Percentiles rank a stretch among this genome's conserved stretches.
These are phyloP conservation scores for Bothia castanella DNA, from an alignment of 1,284 basidiomycete species.

Conservation along the genomic window DNA sequence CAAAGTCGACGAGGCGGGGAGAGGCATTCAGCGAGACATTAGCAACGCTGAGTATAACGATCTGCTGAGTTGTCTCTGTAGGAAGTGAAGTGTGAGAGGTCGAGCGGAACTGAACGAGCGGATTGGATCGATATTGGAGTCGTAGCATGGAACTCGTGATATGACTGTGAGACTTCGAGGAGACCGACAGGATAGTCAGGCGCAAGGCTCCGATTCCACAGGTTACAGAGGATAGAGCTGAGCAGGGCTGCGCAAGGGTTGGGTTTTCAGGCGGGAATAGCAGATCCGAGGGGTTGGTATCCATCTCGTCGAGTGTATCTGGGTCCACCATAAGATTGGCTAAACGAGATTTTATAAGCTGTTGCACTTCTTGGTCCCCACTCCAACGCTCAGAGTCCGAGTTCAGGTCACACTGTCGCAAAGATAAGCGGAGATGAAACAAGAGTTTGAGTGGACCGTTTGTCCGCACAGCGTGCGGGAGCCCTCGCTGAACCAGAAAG, in stretches of 20 bases:
- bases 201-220: slow-evolving; percentile 20
- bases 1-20: slow-evolving; percentile 62
- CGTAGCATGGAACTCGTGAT: slow-evolving; percentile 27
- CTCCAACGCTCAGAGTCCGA: slow-evolving; percentile 9
- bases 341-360: slow-evolving; percentile 42
- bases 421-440: slow-evolving; percentile 66
- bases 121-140: slow-evolving; percentile 25
- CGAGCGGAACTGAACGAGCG: slow-evolving; percentile 12
- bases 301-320: slow-evolving; percentile 37
- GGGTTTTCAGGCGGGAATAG: slow-evolving; percentile 17
- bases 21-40: slow-evolving; percentile 48
- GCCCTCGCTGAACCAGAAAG: slow-evolving; percentile 69
- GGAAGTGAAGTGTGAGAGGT: slow-evolving; percentile 17
- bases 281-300: slow-evolving; percentile 35
- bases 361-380: slow-evolving; percentile 20
- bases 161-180: slow-evolving; percentile 25
- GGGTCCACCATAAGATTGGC: slow-evolving; percentile 40
- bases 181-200: slow-evolving; percentile 21
- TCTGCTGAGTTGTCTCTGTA: slow-evolving; percentile 34
- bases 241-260: slow-evolving; percentile 4
- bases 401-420: slow-evolving; percentile 20
- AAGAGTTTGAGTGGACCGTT: slow-evolving; percentile 66
- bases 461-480: slow-evolving; percentile 59
- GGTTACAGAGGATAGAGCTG: slow-evolving; percentile 12
- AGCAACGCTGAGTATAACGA: slow-evolving; percentile 40